phyloP scores from a whole-genome alignment of 2,329 filamentous ascomycete species.

The Beauveria brongniartii region DNA sequence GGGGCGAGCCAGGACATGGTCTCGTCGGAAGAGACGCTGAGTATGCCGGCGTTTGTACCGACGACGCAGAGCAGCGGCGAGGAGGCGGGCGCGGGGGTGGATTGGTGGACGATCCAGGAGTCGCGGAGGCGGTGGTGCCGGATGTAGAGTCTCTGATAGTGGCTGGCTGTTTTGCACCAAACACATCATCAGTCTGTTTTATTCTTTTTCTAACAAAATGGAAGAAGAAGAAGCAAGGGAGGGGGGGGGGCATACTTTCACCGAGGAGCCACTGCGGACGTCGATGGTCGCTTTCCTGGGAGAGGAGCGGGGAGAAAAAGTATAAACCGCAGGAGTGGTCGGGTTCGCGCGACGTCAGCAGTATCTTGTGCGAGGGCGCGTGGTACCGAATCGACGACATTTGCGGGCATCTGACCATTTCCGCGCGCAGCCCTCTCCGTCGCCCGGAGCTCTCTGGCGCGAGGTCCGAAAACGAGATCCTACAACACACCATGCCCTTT shows the following conservation, averaged over 20 bases:
- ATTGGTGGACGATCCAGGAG: slow-evolving; percentile 30
- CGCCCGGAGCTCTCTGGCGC: slow-evolving; percentile 16
- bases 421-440: slow-evolving; percentile 19
- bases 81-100: slow-evolving; percentile 32
- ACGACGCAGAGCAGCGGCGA: slow-evolving; percentile 35
- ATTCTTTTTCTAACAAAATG: not conserved
- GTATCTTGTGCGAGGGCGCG: slow-evolving; percentile 30
- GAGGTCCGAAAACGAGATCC: slow-evolving; percentile 14
- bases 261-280: slow-evolving; percentile 32
- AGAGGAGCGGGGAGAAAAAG: slow-evolving; percentile 29
- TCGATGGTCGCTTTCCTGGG: slow-evolving; percentile 18
- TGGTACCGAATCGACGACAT: slow-evolving; percentile 43
- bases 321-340: slow-evolving; percentile 25
- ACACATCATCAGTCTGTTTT: not conserved
- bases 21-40: slow-evolving; percentile 26
- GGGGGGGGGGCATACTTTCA: slow-evolving; percentile 19
- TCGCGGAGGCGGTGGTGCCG: slow-evolving; percentile 18
- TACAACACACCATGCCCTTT: not conserved
- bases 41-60: slow-evolving; percentile 40
- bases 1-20: slow-evolving; percentile 28
- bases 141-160: slow-evolving; percentile 25
- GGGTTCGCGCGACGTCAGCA: slow-evolving; percentile 33
- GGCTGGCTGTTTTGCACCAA: slow-evolving; percentile 18
- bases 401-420: slow-evolving; percentile 30
- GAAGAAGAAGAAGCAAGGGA: not conserved